Conservation (phyloP, 2,329 filamentous ascomycete species). For the Sporothrix luriei region DNA sequence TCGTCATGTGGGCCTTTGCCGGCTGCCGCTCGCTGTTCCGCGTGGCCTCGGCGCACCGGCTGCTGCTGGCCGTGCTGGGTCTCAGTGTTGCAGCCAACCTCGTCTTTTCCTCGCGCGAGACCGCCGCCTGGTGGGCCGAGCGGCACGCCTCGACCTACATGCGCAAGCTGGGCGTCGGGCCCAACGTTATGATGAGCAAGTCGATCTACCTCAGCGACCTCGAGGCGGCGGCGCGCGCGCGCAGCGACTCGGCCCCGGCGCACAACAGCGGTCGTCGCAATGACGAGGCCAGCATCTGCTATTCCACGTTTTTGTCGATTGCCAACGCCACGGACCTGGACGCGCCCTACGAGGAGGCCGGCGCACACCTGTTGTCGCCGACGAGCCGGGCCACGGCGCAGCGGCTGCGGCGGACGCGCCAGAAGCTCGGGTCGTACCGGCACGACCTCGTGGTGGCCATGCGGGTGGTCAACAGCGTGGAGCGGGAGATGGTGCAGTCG, state of each 20-base stretch:
- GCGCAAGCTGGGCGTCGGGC: constrained; percentile 75
- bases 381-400: constrained; percentile 59
- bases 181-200: constrained; percentile 79
- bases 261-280: neutral
- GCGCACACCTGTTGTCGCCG: constrained; percentile 50
- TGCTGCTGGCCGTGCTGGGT: constrained; percentile 70
- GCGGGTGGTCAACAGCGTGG: constrained; percentile 84
- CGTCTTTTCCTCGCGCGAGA: constrained; percentile 72
- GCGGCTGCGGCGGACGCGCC: constrained; percentile 75
- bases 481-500: constrained; percentile 78
- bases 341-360: constrained; percentile 57
- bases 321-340: constrained; percentile 62
- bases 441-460: constrained; percentile 91
- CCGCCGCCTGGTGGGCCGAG: constrained; percentile 82
- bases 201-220: constrained; percentile 82
- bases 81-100: constrained; percentile 73
- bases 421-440: constrained; percentile 78
- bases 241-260: neutral
- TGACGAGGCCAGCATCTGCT: constrained; percentile 40
- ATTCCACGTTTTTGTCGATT: constrained; percentile 63
- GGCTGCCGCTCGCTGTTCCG: constrained; percentile 66
- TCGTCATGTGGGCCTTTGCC: constrained; percentile 77
- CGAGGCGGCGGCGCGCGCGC: constrained; percentile 59
- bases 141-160: constrained; percentile 79
- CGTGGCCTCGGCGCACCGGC: constrained; percentile 69